phyloP scores from a whole-genome alignment of 1,284 basidiomycete species.

The Cystobasidium slooffiae region DNA sequence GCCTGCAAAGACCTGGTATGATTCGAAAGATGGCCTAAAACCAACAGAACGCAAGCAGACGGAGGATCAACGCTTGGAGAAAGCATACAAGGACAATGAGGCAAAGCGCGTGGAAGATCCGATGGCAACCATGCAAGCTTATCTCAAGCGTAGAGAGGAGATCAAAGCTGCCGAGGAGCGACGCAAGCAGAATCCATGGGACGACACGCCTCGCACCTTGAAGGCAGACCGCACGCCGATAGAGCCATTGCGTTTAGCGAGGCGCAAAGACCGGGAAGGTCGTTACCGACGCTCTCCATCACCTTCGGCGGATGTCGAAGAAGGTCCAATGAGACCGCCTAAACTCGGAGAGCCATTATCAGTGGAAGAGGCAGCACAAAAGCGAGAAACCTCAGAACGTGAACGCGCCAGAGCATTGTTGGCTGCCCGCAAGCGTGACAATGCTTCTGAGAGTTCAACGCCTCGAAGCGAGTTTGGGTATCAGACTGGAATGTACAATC shows the following conservation, averaged over 20 bases:
- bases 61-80: constrained; percentile 49
- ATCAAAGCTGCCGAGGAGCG: constrained; percentile 43
- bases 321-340: constrained; percentile 22
- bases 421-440: constrained; percentile 3
- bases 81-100: constrained; percentile 52
- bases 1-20: constrained; percentile 52
- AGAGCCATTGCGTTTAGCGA: not conserved
- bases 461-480: constrained; percentile 44
- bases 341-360: not conserved
- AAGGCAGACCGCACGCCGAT: constrained; percentile 13
- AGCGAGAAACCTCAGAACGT: constrained; percentile 32
- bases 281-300: constrained; percentile 20
- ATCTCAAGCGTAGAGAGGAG: constrained; percentile 48
- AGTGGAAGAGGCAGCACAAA: constrained; percentile 7
- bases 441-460: constrained; percentile 12
- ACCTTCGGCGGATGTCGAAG: not conserved
- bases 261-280: constrained; percentile 5
- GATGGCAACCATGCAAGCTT: constrained; percentile 50
- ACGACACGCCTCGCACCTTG: constrained; percentile 37
- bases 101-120: constrained; percentile 50
- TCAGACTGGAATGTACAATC: constrained; percentile 44
- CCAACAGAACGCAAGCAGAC: constrained; percentile 47
- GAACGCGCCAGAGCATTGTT: constrained; percentile 40
- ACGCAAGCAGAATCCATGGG: constrained; percentile 37
- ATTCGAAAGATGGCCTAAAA: constrained; percentile 46